phyloP scores from a whole-genome alignment of 192 early-diverging fungal species.

The Podila epigama region DNA sequence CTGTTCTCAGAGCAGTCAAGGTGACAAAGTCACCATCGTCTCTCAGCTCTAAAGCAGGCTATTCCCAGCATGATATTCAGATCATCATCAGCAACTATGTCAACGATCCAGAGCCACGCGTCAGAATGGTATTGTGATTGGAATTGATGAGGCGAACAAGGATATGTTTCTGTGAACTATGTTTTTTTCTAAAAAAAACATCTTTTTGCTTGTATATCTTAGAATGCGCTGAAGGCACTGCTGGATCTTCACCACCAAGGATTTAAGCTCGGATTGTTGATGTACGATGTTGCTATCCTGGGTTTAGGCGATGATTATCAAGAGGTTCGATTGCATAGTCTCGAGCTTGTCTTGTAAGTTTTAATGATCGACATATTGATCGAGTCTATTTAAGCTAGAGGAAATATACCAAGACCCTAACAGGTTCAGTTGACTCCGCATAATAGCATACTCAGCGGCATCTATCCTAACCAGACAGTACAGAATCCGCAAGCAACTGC shows the following conservation, averaged over 20 bases:
- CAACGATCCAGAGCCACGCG: conserved; percentile 56
- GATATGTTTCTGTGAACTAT: no score
- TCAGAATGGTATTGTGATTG: conserved; percentile 62
- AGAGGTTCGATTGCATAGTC: conserved; percentile 73
- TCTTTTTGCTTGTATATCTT: no score
- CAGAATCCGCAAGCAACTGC: conserved; percentile 27
- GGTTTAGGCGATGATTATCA: conserved; percentile 75
- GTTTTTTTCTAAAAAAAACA: no score
- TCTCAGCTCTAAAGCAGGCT: neutral
- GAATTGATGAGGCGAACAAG: no score
- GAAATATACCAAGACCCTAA: no score
- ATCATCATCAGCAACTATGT: conserved; percentile 58
- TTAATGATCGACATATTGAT: conserved; percentile 5
- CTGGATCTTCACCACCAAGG: conserved; percentile 57
- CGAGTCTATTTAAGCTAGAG: neutral
- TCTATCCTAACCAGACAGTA: conserved; percentile 55
- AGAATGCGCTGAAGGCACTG: conserved; percentile 58
- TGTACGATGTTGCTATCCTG: conserved; percentile 71
- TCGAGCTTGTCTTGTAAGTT: conserved; percentile 70
- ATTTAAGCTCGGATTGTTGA: conserved; percentile 52
- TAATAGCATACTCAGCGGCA: conserved; percentile 54
- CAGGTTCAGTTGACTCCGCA: no score
- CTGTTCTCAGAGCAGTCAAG: conserved; percentile 22
- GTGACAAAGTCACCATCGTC: neutral
- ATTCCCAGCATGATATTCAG: conserved; percentile 54